phyloP scores from a whole-genome alignment of 805 yeast species.

The Yamadazyma scolyti region DNA sequence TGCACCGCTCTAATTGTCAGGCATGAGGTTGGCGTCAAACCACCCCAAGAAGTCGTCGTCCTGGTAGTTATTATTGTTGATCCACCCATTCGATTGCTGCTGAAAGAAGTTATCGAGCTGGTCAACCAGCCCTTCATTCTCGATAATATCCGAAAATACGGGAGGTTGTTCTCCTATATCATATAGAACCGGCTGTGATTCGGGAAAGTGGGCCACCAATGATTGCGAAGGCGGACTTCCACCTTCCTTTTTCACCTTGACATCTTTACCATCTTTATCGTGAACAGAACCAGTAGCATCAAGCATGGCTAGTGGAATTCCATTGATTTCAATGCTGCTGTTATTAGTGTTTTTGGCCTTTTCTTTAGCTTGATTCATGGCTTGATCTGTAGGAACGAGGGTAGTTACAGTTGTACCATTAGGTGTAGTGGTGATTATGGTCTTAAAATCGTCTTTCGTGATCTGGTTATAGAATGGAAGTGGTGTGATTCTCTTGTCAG shows the following conservation, averaged over 20 bases:
- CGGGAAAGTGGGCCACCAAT: too few relatives aligned
- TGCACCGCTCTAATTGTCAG: slow-evolving; percentile 11
- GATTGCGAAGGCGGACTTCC: too few relatives aligned
- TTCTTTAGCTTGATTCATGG: slow-evolving; percentile 59
- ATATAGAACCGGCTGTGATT: too few relatives aligned
- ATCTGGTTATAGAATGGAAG: slow-evolving; percentile 89
- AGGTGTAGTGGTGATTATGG: slow-evolving; percentile 82
- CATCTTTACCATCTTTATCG: slow-evolving; percentile 5
- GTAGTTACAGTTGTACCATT: slow-evolving; percentile 91
- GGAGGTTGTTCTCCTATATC: too few relatives aligned
- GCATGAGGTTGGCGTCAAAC: slow-evolving; percentile 68
- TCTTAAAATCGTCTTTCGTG: slow-evolving; percentile 81
- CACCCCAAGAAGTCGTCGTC: slow-evolving; percentile 92
- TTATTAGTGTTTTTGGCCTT: slow-evolving; percentile 46
- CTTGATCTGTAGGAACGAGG: slow-evolving; percentile 80
- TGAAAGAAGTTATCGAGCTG: slow-evolving; percentile 63
- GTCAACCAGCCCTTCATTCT: too few relatives aligned
- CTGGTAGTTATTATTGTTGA: slow-evolving; percentile 51
- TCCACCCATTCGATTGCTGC: slow-evolving; percentile 83
- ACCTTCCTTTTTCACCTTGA: too few relatives aligned
- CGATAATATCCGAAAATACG: too few relatives aligned
- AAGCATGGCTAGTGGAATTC: slow-evolving; percentile 66
- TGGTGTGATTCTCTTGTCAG: slow-evolving; percentile 52
- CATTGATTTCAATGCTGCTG: slow-evolving; percentile 58
- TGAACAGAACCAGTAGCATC: slow-evolving; percentile 65